A percentile compares a stretch with the other conserved stretches of the same genome.
These are phyloP conservation scores for Fragaria ananassa DNA, from an alignment of 306 rosid genomes.

Conservation along the genomic window DNA sequence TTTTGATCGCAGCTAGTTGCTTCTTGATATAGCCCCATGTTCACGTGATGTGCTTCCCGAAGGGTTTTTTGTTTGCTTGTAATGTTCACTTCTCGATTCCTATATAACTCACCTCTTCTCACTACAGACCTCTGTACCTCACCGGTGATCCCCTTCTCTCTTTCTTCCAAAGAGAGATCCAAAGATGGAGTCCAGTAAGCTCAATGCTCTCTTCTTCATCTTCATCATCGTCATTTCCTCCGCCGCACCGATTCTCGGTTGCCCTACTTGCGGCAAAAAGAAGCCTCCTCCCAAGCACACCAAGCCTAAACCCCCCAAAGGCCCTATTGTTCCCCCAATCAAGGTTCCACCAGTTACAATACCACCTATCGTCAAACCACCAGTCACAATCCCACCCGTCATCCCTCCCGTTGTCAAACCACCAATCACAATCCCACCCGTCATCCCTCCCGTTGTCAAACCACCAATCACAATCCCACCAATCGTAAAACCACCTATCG, in stretches of 20 bases:
- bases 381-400: conserved; percentile 6
- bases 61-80: conserved; percentile 48
- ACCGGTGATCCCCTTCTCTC: conserved; percentile 6
- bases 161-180: conserved; percentile 15
- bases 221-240: conserved; percentile 78
- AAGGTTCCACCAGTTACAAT: conserved; percentile 19
- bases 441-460: conserved; percentile 24
- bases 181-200: conserved; percentile 62
- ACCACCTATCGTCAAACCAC: conserved; percentile 15
- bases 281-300: conserved; percentile 42
- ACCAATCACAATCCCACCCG: conserved; percentile 8
- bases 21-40: conserved; percentile 46
- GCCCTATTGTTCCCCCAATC: conserved; percentile 30
- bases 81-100: conserved; percentile 26
- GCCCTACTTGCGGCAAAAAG: conserved; percentile 57
- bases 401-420: conserved; percentile 26
- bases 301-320: conserved; percentile 30
- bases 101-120: conserved; percentile 15
- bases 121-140: conserved; percentile 4
- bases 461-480: conserved; percentile 37
- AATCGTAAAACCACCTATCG: conserved; percentile 14
- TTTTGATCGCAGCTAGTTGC: conserved; percentile 23
- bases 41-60: conserved; percentile 64
- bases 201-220: conserved; percentile 55
- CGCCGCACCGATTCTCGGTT: conserved; percentile 62